Conservation (phyloP, 2,329 filamentous ascomycete genomes). For the Ramularia collo-cygni region DNA sequence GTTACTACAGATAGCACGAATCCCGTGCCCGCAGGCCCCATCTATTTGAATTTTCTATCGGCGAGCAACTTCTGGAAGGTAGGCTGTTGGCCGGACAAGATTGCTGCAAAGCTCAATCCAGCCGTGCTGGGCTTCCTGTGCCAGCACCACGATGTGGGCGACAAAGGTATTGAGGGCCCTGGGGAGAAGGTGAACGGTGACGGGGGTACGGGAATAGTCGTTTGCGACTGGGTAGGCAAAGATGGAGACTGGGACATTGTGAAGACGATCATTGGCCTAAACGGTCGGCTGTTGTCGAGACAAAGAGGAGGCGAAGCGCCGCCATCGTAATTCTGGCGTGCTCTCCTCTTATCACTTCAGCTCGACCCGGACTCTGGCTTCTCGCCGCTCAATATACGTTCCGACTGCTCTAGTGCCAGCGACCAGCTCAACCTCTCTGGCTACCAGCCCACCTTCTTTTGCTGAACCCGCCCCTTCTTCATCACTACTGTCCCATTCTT, state of each 20-base stretch:
- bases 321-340: no score
- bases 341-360: background rate
- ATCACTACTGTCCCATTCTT: slow-evolving; percentile 37
- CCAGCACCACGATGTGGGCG: slow-evolving; percentile 41
- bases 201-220: slow-evolving; percentile 76
- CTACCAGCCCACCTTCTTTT: slow-evolving; percentile 56
- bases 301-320: slow-evolving; percentile 10
- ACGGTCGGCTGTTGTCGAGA: slow-evolving; percentile 36
- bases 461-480: slow-evolving; percentile 33
- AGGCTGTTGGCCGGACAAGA: slow-evolving; percentile 86
- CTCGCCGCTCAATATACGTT: slow-evolving; percentile 69
- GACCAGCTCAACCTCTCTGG: slow-evolving; percentile 70
- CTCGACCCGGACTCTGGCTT: slow-evolving; percentile 61
- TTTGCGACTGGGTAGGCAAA: slow-evolving; percentile 88
- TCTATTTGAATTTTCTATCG: slow-evolving; percentile 86
- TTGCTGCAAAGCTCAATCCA: slow-evolving; percentile 83
- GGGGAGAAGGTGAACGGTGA: slow-evolving; percentile 26
- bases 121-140: slow-evolving; percentile 57
- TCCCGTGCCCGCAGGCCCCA: slow-evolving; percentile 48
- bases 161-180: slow-evolving; percentile 20
- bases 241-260: slow-evolving; percentile 87
- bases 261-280: slow-evolving; percentile 84
- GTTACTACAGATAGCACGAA: slow-evolving; percentile 32
- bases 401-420: slow-evolving; percentile 76
- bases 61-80: slow-evolving; percentile 93